These are phyloP conservation scores for Colletotrichum liaoningense DNA, from an alignment of 2,329 filamentous ascomycete genomes.

Conservation along the genomic window DNA sequence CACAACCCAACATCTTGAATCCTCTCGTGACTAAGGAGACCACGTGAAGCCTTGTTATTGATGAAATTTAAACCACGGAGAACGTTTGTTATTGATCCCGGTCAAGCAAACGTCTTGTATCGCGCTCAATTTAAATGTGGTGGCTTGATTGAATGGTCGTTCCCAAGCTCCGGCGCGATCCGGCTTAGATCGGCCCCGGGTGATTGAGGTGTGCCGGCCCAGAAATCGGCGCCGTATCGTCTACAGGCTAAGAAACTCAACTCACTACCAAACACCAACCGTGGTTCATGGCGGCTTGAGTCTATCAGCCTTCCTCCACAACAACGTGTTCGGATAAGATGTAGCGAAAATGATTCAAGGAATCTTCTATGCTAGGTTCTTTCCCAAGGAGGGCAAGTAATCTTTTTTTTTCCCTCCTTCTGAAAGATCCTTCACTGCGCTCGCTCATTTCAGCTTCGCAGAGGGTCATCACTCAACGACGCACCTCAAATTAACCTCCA, in stretches of 20 bases:
- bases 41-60: not conserved
- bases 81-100: too few species aligned
- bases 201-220: not conserved
- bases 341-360: conserved; percentile 69
- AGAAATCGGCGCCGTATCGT: conserved; percentile 7
- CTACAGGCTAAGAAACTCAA: not conserved
- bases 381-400: conserved; percentile 69
- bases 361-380: conserved; percentile 78
- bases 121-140: not conserved
- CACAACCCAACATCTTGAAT: not conserved
- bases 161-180: not conserved
- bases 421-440: too few species aligned
- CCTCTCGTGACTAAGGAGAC: not conserved
- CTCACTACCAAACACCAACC: not conserved
- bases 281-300: not conserved
- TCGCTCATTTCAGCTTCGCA: too few species aligned
- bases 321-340: conserved; percentile 7
- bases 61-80: too few species aligned
- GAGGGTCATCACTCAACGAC: too few species aligned
- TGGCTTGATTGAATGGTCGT: not conserved
- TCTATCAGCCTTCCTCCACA: not conserved
- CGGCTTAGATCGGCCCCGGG: conserved; percentile 16
- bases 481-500: not conserved
- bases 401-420: not conserved
- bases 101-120: not conserved